Base-by-base conservation (phyloP, 2,329 filamentous ascomycete genomes). In the Fusarium protoensiforme region DNA sequence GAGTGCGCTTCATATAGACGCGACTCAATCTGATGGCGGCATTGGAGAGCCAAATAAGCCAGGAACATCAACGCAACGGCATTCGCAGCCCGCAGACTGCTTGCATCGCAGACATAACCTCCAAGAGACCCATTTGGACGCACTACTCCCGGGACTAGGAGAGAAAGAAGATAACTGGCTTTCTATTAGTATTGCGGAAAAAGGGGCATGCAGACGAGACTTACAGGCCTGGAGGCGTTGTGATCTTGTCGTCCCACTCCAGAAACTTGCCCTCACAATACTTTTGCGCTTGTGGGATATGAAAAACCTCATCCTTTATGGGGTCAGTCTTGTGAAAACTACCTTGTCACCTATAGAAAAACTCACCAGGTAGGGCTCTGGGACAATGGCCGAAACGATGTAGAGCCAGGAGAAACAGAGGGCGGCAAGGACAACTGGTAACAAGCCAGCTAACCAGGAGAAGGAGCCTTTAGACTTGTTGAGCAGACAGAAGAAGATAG, bases 221-320 rank as follows among this genome's bases (percentile, higher is more conserved):
- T 80, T 86, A 94, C 85, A 99, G 85, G 36, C 95, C 96, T 0
- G 96, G 96, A 1, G 96, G 96, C 2, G 96, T 99, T 0, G 96
- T 99, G 79, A 99, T 96, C 81, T 98, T 99, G 68, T 96, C 92
- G 82, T 99, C 95, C 96, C 96, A 99, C 64, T 94, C 87, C 14
- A 82, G 80, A 84, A 92, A 97, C 62, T 88, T 88, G 13, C 92
- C 92, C 43, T 88, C 81, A 81, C 95, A 98, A 81, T 98, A 99
- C 33, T 89, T 90, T 78, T 97, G 94, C 0, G 95, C 95, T 83
- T 99, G 96, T 0, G 94, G 94, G 24, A 98, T 92, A 81, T 99
- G 94, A 72, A 96, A 97, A 33, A 94, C 86, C 80, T 97, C 94
- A 80, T 97, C 94, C 93, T 96, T 35, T 6, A 11, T 0, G 3